A percentile compares a stretch with the other conserved stretches of the same genome.
Conservation (phyloP, 192 early-diverging fungal genomes). For the Entomortierella beljakovae region DNA sequence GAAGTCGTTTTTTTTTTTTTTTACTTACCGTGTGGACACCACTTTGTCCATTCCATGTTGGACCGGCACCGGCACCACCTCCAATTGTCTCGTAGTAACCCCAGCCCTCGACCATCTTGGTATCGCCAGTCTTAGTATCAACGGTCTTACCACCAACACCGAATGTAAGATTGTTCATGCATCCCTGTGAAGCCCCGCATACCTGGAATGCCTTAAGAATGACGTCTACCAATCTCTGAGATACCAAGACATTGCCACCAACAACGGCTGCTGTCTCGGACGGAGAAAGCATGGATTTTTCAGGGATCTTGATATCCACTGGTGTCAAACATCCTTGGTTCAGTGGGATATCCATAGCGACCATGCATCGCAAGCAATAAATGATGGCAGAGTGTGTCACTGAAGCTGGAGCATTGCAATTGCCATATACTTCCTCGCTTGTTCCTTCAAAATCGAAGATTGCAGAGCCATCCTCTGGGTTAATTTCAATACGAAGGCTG, state of each 20-base stretch:
- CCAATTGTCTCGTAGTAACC: constrained; percentile 98
- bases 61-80: constrained; percentile 88
- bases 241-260: constrained; percentile 96
- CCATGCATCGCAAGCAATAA: constrained; percentile 93
- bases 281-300: constrained; percentile 82
- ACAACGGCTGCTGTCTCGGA: constrained; percentile 91
- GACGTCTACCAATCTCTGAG: constrained; percentile 93
- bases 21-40: constrained; percentile 71
- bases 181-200: constrained; percentile 92
- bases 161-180: constrained; percentile 98
- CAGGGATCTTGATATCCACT: constrained; percentile 83
- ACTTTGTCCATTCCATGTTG: constrained; percentile 88
- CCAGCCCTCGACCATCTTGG: constrained; percentile 76
- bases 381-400: constrained; percentile 95
- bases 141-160: constrained; percentile 75
- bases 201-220: constrained; percentile 91
- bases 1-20: constrained; percentile 1
- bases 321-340: constrained; percentile 96
- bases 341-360: constrained; percentile 92
- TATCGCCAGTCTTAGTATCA: constrained; percentile 59
- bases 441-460: constrained; percentile 96
- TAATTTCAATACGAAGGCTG: constrained; percentile 77
- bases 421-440: constrained; percentile 88
- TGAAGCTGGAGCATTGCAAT: constrained; percentile 71
- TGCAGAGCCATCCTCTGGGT: constrained; percentile 77